Percentiles rank a stretch among this genome's conserved stretches.
Evolutionary conservation across 805 yeast genomes (phyloP).

Genomic region (Brettanomyces bruxellensis): DNA sequence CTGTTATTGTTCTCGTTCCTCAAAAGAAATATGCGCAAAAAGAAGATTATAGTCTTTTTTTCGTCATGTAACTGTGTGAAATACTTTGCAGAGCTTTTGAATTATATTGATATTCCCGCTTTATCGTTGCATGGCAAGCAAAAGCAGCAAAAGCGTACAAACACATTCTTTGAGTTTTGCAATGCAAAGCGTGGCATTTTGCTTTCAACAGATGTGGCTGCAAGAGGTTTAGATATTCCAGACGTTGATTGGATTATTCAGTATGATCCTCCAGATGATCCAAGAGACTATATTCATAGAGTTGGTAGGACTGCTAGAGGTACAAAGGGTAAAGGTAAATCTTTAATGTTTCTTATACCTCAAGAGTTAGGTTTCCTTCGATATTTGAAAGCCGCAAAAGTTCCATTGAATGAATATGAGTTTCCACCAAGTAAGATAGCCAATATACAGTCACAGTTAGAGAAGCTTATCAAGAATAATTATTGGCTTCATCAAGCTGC

Average conservation of each 20-base stretch:
- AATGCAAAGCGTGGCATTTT: slow-evolving; percentile 92
- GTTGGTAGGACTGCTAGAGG: slow-evolving; percentile 99
- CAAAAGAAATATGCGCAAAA: slow-evolving; percentile 87
- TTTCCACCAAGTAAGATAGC: slow-evolving; percentile 93
- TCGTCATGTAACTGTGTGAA: slow-evolving; percentile 97
- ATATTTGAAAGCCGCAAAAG: slow-evolving; percentile 93
- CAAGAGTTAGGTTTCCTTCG: slow-evolving; percentile 90
- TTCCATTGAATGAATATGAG: slow-evolving; percentile 94
- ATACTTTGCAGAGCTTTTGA: slow-evolving; percentile 88
- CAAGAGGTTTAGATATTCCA: slow-evolving; percentile 98
- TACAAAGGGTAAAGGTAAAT: slow-evolving; percentile 78
- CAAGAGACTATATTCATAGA: slow-evolving; percentile 97
- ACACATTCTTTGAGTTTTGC: slow-evolving; percentile 96
- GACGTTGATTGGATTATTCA: slow-evolving; percentile 99
- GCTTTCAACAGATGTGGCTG: slow-evolving; percentile 97
- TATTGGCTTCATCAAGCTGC: slow-evolving; percentile 94
- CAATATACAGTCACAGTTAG: slow-evolving; percentile 89
- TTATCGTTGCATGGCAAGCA: slow-evolving; percentile 96
- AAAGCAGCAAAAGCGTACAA: slow-evolving; percentile 97
- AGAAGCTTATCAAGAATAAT: slow-evolving; percentile 82
- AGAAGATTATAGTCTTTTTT: slow-evolving; percentile 87
- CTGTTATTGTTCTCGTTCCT: slow-evolving; percentile 83
- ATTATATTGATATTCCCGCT: slow-evolving; percentile 95
- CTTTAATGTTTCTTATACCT: slow-evolving; percentile 92
- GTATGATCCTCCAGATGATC: slow-evolving; percentile 99